Evolutionary conservation across 352 stramenopile genomes (phyloP), one percentile per base, ranked within the genome.

Genomic region (Phytophthora hibernalis): DNA sequence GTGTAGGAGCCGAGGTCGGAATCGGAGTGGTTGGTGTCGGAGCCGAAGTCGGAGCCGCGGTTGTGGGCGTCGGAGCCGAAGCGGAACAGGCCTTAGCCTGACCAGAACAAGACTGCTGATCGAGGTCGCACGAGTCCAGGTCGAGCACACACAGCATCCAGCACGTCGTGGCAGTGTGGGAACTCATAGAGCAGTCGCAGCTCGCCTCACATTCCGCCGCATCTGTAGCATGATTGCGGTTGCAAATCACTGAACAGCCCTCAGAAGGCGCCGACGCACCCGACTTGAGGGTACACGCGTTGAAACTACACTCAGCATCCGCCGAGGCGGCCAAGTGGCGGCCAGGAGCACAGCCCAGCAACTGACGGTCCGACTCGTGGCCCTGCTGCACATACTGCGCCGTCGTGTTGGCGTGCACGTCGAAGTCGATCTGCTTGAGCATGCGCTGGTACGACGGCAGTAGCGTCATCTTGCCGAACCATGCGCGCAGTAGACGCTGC

Each of bases 391-490:
- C 43, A 49, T 73, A 79, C 2, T 66, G 70, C 35, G 51, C 54
- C 5, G 71, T 79, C 30, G 61, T 54, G 55, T 78, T 72, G 26
- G 62, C 63, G 49, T 85, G 76, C 61, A 73, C 70, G 44, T 68
- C 74, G 47, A 87, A 87, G 33, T 76, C 78, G 47, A 83, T 72
- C 16, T 84, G 61, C 45, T 66, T 60, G 18, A 83, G 63, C 77
- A 87, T 84, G 59, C 74, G 77, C 47, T 87, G 79, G 65, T 85
- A 75, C 22, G 73, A 72, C 51, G 79, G 79, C 33, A 87, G 54
- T 61, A 87, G 66, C 53, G 76, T 87, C 79, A 87, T 87, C 74
- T 85, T 87, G 68, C 79, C 79, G 43, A 85, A 87, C 74, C 77
- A 87, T 18, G 74, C 69, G 28, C 79, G 79, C 31, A 85, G 54